Evolutionary conservation across 1,284 basidiomycete genomes (phyloP).

Genomic region (Ceratobasidium theobromae): DNA sequence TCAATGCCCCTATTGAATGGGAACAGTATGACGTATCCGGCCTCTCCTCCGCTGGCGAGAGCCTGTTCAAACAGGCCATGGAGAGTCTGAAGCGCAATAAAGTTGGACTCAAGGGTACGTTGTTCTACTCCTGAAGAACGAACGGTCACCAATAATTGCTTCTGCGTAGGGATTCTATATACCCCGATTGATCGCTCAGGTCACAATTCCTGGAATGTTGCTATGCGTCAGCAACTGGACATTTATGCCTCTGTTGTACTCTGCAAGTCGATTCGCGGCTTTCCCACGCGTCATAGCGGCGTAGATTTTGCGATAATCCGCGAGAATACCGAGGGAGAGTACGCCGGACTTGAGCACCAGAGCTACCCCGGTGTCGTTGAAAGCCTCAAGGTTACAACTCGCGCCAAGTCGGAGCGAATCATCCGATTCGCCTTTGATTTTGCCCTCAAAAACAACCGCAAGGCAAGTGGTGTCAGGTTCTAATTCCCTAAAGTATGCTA

Average conservation of each 20-base stretch:
- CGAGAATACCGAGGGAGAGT: conserved; percentile 99
- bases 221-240: conserved; percentile 98
- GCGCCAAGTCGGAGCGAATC: conserved; percentile 95
- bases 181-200: conserved; percentile 96
- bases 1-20: conserved; percentile 99
- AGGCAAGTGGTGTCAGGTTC: conserved; percentile 23
- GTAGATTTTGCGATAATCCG: conserved; percentile 99
- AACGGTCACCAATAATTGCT: background rate
- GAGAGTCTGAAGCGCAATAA: conserved; percentile 95
- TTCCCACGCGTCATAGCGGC: conserved; percentile 93
- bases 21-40: conserved; percentile 98
- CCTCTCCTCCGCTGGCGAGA: conserved; percentile 91
- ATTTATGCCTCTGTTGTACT: conserved; percentile 98
- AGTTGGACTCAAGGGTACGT: conserved; percentile 94
- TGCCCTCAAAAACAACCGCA: conserved; percentile 91
- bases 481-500: background rate
- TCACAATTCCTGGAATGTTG: conserved; percentile 99
- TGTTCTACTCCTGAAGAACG: background rate
- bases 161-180: conserved; percentile 84
- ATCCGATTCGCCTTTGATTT: conserved; percentile 98
- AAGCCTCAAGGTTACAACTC: conserved; percentile 95
- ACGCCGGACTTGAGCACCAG: conserved; percentile 98
- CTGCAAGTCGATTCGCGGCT: conserved; percentile 97
- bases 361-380: conserved; percentile 99
- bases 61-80: conserved; percentile 96